These are phyloP conservation scores for Ceratocystiopsis minuta DNA, from an alignment of 2,329 filamentous ascomycete species.

Conservation along the genomic window DNA sequence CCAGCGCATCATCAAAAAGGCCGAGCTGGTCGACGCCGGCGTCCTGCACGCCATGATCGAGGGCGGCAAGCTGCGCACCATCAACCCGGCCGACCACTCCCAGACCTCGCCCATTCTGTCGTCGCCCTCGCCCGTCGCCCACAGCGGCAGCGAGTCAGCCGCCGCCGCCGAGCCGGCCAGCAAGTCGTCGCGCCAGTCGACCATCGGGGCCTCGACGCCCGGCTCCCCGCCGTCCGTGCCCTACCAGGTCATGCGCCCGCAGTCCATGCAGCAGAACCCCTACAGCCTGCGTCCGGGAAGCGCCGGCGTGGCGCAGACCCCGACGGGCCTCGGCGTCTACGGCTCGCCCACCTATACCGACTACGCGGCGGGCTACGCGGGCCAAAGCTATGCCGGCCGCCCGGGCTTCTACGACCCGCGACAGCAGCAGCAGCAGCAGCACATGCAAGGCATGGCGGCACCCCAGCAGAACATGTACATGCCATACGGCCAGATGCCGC, in stretches of 20 bases:
- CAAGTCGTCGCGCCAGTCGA: no score
- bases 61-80: constrained; percentile 42
- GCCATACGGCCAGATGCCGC: neutral
- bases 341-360: neutral
- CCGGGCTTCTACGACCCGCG: constrained; percentile 5
- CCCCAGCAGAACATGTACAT: neutral
- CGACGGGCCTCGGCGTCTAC: neutral
- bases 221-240: constrained; percentile 17
- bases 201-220: neutral
- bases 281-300: constrained; percentile 14
- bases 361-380: neutral
- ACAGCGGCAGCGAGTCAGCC: neutral
- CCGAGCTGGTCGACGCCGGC: constrained; percentile 48
- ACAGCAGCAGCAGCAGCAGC: constrained; percentile 11
- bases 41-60: constrained; percentile 50
- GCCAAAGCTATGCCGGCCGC: neutral
- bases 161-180: no score
- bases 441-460: neutral
- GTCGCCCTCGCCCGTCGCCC: constrained; percentile 10
- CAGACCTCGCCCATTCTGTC: constrained; percentile 10
- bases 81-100: constrained; percentile 35
- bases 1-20: constrained; percentile 50
- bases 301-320: constrained; percentile 10
- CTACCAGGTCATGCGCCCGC: constrained; percentile 24
- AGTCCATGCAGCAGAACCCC: constrained; percentile 15